A percentile compares a stretch with the other conserved stretches of the same genome.
Conservation (phyloP, 2,329 filamentous ascomycete genomes). For the Penicillium vulpinum region DNA sequence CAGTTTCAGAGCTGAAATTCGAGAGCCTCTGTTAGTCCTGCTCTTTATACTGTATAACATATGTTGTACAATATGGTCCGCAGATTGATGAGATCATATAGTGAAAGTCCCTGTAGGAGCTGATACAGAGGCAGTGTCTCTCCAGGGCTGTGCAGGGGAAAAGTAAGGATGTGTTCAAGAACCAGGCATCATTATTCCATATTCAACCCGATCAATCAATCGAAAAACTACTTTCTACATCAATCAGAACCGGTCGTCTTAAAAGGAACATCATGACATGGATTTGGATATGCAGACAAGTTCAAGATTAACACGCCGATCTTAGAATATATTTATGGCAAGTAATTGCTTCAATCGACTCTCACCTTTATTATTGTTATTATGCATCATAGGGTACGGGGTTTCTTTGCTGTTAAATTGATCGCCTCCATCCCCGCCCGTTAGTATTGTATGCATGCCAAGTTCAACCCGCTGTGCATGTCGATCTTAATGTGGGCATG, state of each 20-base stretch:
- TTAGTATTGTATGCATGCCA: constrained; percentile 2
- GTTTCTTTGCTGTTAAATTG: neutral
- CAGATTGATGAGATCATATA: neutral
- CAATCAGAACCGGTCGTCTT: neutral
- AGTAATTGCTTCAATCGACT: neutral
- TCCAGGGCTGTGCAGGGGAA: neutral
- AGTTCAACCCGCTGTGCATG: constrained; percentile 8
- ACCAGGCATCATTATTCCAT: neutral
- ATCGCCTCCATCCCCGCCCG: constrained; percentile 3
- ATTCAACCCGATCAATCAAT: neutral
- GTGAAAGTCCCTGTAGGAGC: neutral
- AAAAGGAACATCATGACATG: neutral
- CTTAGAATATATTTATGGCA: neutral
- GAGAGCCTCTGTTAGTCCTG: neutral
- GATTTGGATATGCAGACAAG: neutral
- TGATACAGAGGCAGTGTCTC: neutral
- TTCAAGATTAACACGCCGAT: no score
- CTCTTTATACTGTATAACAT: neutral
- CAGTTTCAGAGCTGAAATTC: constrained; percentile 1
- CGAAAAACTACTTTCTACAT: neutral
- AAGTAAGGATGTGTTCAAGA: constrained; percentile 39
- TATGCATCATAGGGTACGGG: neutral
- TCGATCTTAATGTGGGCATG: constrained; percentile 5
- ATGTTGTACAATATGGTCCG: neutral
- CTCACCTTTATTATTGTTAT: neutral